phyloP scores from a whole-genome alignment of 169 alveolate species.

The Hepatocystis sp. region DNA sequence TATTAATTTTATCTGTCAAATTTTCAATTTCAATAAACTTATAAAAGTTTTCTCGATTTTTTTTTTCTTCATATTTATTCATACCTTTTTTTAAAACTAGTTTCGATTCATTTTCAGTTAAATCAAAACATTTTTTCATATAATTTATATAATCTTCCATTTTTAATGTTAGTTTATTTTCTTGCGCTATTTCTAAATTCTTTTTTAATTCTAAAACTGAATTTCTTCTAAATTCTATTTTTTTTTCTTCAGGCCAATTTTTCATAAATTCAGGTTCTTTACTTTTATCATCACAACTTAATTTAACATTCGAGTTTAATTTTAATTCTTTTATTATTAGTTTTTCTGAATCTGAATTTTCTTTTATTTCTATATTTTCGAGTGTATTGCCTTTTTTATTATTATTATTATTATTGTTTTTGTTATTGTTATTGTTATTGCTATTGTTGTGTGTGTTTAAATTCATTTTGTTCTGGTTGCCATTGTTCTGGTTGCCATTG shows the following conservation, averaged over 20 bases:
- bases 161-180: conserved; percentile 43
- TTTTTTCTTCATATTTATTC: conserved; percentile 43
- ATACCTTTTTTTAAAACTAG: conserved; percentile 44
- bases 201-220: conserved; percentile 51
- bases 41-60: conserved; percentile 40
- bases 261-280: conserved; percentile 75
- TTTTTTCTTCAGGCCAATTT: conserved; percentile 74
- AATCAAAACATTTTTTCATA: conserved; percentile 60
- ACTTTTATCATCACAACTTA: conserved; percentile 62
- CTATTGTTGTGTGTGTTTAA: neutral
- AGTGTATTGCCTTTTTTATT: neutral
- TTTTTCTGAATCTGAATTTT: conserved; percentile 40
- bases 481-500: too few species aligned
- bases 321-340: conserved; percentile 38
- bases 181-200: conserved; percentile 63
- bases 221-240: conserved; percentile 62
- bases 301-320: conserved; percentile 32
- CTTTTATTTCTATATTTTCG: conserved; percentile 12
- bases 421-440: neutral
- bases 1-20: conserved; percentile 37
- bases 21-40: conserved; percentile 51
- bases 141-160: conserved; percentile 53
- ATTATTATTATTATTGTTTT: neutral
- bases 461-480: neutral
- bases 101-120: conserved; percentile 64